phyloP scores from a whole-genome alignment of 2,329 filamentous ascomycete species.

The Trichoderma sp. region DNA sequence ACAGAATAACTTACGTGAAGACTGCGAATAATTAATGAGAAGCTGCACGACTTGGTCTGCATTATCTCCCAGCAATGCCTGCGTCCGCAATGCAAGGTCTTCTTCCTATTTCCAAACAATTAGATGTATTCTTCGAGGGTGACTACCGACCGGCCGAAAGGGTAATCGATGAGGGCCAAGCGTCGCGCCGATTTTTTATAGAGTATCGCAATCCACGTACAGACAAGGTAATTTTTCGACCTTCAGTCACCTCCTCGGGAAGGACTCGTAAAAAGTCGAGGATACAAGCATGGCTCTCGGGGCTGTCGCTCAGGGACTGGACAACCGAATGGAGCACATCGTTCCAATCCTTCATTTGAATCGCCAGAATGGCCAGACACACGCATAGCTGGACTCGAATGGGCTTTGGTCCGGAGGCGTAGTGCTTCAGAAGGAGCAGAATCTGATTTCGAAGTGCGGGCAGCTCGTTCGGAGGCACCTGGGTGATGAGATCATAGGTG shows the following conservation, averaged over 20 bases:
- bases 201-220: slow-evolving; percentile 72
- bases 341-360: slow-evolving; percentile 95
- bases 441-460: slow-evolving; percentile 79
- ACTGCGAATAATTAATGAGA: slow-evolving; percentile 86
- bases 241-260: slow-evolving; percentile 97
- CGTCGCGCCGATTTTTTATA: slow-evolving; percentile 38
- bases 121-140: slow-evolving; percentile 32
- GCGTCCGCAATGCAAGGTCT: slow-evolving; percentile 81
- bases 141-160: slow-evolving; percentile 34
- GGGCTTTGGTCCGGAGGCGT: slow-evolving; percentile 76
- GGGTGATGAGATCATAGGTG: slow-evolving; percentile 84
- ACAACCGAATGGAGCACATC: slow-evolving; percentile 84
- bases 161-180: slow-evolving; percentile 33
- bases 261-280: slow-evolving; percentile 95
- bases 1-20: slow-evolving; percentile 65
- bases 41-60: slow-evolving; percentile 82
- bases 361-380: slow-evolving; percentile 88
- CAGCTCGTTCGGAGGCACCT: slow-evolving; percentile 75
- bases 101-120: slow-evolving; percentile 73
- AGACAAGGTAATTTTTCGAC: slow-evolving; percentile 98
- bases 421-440: slow-evolving; percentile 75
- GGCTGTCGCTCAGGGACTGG: slow-evolving; percentile 70
- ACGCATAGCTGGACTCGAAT: slow-evolving; percentile 92
- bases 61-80: slow-evolving; percentile 87
- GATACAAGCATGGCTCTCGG: slow-evolving; percentile 79